Evolutionary conservation across 306 rosid species (phyloP).

Genomic region (Arachis hypogaea): DNA sequence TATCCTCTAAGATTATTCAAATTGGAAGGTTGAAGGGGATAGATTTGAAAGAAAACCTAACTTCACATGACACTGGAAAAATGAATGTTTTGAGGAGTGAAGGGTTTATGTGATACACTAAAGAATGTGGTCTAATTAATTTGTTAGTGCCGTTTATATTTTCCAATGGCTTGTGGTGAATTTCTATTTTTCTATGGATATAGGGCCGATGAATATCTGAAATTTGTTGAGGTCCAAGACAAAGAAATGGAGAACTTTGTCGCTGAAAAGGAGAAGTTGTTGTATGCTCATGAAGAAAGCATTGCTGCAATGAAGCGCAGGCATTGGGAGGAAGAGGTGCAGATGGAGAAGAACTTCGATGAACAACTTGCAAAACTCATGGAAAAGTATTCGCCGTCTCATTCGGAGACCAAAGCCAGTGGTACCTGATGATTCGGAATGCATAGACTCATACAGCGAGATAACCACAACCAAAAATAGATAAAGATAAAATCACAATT

Average conservation of each 20-base stretch:
- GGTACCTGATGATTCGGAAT: constrained; percentile 25
- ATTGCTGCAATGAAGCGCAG: constrained; percentile 51
- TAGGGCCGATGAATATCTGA: constrained; percentile 54
- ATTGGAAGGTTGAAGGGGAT: too few species aligned
- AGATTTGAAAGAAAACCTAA: too few species aligned
- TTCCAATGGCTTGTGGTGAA: neutral
- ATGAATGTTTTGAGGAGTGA: too few species aligned
- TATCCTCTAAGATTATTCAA: constrained; percentile 1
- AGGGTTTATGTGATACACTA: too few species aligned
- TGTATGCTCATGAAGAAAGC: constrained; percentile 49
- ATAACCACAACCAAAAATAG: constrained; percentile 31
- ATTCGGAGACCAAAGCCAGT: constrained; percentile 9
- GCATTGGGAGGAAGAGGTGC: constrained; percentile 70
- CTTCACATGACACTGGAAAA: too few species aligned
- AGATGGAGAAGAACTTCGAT: constrained; percentile 57
- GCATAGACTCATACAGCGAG: constrained; percentile 20
- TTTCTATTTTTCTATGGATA: constrained; percentile 28
- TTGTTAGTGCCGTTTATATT: too few species aligned
- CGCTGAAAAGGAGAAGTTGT: constrained; percentile 53
- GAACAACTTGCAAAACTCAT: constrained; percentile 54
- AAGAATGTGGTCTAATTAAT: too few species aligned
- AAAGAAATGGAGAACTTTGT: constrained; percentile 67
- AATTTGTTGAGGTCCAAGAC: constrained; percentile 66
- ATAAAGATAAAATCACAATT: constrained; percentile 9
- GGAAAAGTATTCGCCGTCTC: constrained; percentile 60